Evolutionary conservation across 2,329 filamentous ascomycete genomes (phyloP), one percentile per base, ranked within the genome.

Genomic region (Phialocephala subalpina): DNA sequence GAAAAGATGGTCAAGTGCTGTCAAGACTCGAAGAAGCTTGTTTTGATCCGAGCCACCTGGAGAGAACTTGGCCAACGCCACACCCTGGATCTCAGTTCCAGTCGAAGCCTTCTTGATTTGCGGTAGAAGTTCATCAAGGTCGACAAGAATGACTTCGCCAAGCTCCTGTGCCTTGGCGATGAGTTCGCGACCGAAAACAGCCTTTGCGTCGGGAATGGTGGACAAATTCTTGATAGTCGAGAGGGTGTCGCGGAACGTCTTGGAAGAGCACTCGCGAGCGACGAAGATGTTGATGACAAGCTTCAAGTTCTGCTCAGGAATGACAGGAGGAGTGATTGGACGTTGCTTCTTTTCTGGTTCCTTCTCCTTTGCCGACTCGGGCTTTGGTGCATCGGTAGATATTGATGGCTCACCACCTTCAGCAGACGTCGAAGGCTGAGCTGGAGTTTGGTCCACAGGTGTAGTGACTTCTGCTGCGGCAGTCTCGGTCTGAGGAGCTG

Each of bases 221-320:
- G 94, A 98, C 52, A 99, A 86, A 75, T 98, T 97, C 82, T 97
- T 98, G 83, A 99, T 97, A n/a, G 97, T 97, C 18, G 95, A 96
- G 62, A 99, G 87, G 0, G 96, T 98, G 78, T 98, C 97, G 77
- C 96, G 92, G 85, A 99, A 99, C 0, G 96, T 98, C 83, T 97
- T 97, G 69, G 93, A 94, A 76, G 93, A 97, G 80, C 96, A 99
- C 79, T 99, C 96, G 58, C 94, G 91, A 69, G 95, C 95, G 52
- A 97, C 93, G 71, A 99, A 92, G 64, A 99, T 97, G 77, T 96
- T 96, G 73, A 98, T 92, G n/a, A 99, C 94, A 64, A 98, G 84
- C 65, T 92, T 92, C 64, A 99, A 86, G 76, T 98, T 97, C 76
- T 94, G 87, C 35, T 95, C 89, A 5, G 96, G 94, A 62, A 99